These are phyloP conservation scores for Saccharomycopsis vini DNA, from an alignment of 805 yeast genomes.

Conservation along the genomic window DNA sequence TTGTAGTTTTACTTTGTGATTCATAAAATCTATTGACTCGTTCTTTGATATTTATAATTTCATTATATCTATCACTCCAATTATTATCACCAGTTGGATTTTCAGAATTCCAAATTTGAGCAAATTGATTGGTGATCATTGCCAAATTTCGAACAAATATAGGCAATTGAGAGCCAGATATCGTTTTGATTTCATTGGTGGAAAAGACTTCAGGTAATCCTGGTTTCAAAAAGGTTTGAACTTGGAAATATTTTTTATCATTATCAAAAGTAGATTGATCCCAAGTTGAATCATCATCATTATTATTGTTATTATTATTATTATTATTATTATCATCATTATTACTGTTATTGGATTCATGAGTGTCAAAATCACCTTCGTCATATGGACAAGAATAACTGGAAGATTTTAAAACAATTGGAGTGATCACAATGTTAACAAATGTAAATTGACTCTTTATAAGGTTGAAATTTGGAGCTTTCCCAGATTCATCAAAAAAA, in stretches of 20 bases:
- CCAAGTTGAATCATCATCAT: constrained; percentile 12
- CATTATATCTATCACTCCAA: constrained; percentile 50
- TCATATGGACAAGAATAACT: constrained; percentile 11
- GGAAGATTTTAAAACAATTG: constrained; percentile 27
- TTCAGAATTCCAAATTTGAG: constrained; percentile 60
- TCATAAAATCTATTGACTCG: constrained; percentile 7
- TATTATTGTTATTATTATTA: background rate
- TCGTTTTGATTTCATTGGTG: constrained; percentile 58
- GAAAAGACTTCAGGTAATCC: constrained; percentile 75
- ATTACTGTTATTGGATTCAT: background rate
- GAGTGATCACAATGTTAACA: constrained; percentile 68
- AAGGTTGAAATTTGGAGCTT: constrained; percentile 58
- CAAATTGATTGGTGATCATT: constrained; percentile 59
- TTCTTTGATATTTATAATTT: constrained; percentile 10
- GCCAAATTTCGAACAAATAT: constrained; percentile 59
- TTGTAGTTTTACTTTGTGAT: background rate
- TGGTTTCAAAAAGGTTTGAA: constrained; percentile 51
- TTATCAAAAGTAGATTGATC: too few relatives aligned
- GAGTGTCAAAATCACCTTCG: background rate
- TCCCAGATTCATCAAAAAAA: constrained; percentile 68
- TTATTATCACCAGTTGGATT: constrained; percentile 36
- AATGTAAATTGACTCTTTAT: constrained; percentile 77
- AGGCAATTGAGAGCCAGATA: constrained; percentile 52
- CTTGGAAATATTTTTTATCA: constrained; percentile 39
- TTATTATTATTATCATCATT: background rate